Evolutionary conservation across 352 stramenopile genomes (phyloP), one percentile per base, ranked within the genome.

Genomic region (Phytophthora citricola): DNA sequence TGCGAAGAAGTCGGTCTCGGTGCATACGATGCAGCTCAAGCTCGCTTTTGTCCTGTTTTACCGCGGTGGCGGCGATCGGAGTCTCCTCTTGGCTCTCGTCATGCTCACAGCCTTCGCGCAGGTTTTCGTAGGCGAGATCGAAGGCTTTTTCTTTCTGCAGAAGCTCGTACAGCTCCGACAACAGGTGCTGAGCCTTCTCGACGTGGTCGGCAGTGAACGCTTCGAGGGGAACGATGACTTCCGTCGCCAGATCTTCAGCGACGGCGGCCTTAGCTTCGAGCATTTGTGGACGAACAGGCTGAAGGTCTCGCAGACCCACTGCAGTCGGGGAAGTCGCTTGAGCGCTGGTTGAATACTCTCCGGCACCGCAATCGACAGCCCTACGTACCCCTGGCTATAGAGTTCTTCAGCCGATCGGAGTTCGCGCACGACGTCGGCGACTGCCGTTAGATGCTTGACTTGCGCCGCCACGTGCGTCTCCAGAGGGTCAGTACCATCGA

Each of bases 141-240:
- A 77, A 73, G 4, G 72, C 72, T 20, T 69, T 69, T 61, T 89
- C 78, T 17, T 67, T 76, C 48, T 84, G 64, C 7, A 85, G 32
- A 2, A 74, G 69, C 20, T 79, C 66, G 12, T 80, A 66, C 17
- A 89, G 71, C 55, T 87, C 80, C 4, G 50, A 63, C 0, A 87
- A 60, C 43, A 89, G 27, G 36, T 83, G 72, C 36, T 68, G 72
- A 8, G 66, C 72, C 32, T 86, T 78, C 47, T 69, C 53, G 9
- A 52, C 54, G 48, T 89, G 74, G 49, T 83, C 71, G 15, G 52
- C 53, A 22, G 68, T 59, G 36, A 87, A 77, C 3, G 32, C 46
- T 57, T 84, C 71, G 4, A 87, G 49, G 26, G 74, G 71, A 12
- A 38, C 44, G 5, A 78, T 51, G 20, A 85, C 74, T 14, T 63